These are phyloP conservation scores for Iodosphaeria phyllophila DNA, from an alignment of 2,329 filamentous ascomycete genomes.

Conservation along the genomic window DNA sequence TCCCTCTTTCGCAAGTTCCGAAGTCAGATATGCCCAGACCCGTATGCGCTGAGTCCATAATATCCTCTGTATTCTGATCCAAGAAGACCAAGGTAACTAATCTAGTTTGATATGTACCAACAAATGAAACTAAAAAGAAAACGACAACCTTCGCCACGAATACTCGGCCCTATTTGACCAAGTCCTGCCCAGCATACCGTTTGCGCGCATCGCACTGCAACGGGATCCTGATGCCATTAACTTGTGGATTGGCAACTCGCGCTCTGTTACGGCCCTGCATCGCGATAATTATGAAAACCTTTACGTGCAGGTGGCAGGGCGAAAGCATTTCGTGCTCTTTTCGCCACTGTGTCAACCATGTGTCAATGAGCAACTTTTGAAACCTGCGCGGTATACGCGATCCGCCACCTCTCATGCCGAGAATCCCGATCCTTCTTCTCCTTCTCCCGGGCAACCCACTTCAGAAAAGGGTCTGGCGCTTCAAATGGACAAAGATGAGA, in stretches of 20 bases:
- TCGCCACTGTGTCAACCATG: conserved; percentile 53
- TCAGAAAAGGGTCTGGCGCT: too few species aligned
- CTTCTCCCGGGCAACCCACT: too few species aligned
- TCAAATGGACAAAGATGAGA: too few species aligned
- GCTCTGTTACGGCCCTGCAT: conserved; percentile 53
- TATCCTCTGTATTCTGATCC: too few species aligned
- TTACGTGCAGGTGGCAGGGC: conserved; percentile 56
- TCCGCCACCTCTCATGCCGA: not conserved
- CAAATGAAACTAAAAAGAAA: too few species aligned
- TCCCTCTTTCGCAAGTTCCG: conserved; percentile 13
- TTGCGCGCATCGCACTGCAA: conserved; percentile 52
- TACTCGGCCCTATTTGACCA: conserved; percentile 44
- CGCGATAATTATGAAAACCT: conserved; percentile 78
- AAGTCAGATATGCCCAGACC: conserved; percentile 58
- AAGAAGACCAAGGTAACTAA: too few species aligned
- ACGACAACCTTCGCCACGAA: conserved; percentile 63
- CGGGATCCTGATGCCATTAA: conserved; percentile 57
- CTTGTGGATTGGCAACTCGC: conserved; percentile 63
- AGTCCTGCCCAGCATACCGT: conserved; percentile 46
- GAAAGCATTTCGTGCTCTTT: conserved; percentile 57
- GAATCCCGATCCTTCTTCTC: too few species aligned
- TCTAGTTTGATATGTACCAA: too few species aligned
- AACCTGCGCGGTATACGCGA: conserved; percentile 39
- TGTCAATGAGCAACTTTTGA: conserved; percentile 42
- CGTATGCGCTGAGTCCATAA: conserved; percentile 37